A percentile compares a stretch with the other conserved stretches of the same genome.
Evolutionary conservation across 306 rosid genomes (phyloP).

Genomic region (Vigna hirtella): DNA sequence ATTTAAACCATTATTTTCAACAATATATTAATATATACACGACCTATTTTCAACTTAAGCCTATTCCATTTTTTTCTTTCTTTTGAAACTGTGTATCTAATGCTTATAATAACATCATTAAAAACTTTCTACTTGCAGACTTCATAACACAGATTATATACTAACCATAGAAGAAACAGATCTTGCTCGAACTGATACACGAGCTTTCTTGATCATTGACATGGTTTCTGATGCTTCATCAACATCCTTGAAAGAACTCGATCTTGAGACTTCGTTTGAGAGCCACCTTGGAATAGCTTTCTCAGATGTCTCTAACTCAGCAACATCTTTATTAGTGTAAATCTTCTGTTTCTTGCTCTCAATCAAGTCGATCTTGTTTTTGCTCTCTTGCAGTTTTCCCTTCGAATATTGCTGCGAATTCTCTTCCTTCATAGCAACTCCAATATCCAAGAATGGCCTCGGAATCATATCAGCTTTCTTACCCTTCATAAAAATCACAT

Average conservation of each 20-base stretch:
- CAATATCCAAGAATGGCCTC: conserved; percentile 51
- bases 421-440: conserved; percentile 38
- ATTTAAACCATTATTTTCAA: not conserved
- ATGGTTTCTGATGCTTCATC: conserved; percentile 55
- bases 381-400: conserved; percentile 35
- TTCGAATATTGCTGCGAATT: conserved; percentile 42
- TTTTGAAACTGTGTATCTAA: too few species aligned
- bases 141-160: conserved; percentile 1
- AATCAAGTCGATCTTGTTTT: conserved; percentile 47
- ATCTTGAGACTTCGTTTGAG: conserved; percentile 50
- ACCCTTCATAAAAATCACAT: conserved; percentile 23
- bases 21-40: too few species aligned
- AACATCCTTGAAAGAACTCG: conserved; percentile 34
- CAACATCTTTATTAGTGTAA: not conserved
- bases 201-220: conserved; percentile 67
- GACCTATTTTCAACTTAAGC: too few species aligned
- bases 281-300: conserved; percentile 28
- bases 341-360: conserved; percentile 33
- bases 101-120: too few species aligned
- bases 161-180: conserved; percentile 63
- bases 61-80: too few species aligned
- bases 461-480: conserved; percentile 24
- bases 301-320: not conserved
- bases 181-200: conserved; percentile 67
- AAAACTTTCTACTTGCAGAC: not conserved